Conservation (phyloP, 441 rosid genomes). For the Rhodomyrtus psidioides region DNA sequence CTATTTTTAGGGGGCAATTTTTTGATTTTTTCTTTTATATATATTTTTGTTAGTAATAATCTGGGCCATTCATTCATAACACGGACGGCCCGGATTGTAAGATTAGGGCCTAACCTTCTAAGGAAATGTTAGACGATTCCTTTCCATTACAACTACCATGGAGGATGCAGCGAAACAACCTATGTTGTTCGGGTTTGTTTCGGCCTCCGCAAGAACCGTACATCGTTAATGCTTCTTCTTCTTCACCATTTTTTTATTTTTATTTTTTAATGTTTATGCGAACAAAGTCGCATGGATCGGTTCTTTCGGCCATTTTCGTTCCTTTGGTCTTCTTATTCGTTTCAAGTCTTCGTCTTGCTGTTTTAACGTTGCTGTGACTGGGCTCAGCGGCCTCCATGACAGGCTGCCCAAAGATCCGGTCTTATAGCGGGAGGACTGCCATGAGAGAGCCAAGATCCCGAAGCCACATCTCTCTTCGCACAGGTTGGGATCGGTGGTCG, state of each 20-base stretch:
- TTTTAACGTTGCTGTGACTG: not conserved
- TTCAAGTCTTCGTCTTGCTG: not conserved
- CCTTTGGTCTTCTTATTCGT: not conserved
- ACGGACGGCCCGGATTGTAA: no score
- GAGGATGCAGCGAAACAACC: not conserved
- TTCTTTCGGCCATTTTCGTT: not conserved
- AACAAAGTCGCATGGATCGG: not conserved
- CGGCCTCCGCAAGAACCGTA: not conserved
- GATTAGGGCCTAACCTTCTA: no score
- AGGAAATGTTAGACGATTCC: no score
- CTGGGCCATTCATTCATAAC: no score
- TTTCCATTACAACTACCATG: not conserved
- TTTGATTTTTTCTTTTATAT: no score
- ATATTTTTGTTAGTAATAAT: no score
- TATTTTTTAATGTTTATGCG: not conserved
- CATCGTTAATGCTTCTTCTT: not conserved
- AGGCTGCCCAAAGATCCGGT: not conserved
- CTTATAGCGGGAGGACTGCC: not conserved
- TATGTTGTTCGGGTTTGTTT: not conserved
- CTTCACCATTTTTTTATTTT: not conserved
- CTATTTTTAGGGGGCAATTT: no score
- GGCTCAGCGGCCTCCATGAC: not conserved
- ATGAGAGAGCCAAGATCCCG: not conserved
- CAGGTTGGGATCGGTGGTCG: no score
- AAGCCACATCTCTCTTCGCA: not conserved